Base-by-base conservation (phyloP, 768 basidiomycete genomes). In the Lactarius evosmus region DNA sequence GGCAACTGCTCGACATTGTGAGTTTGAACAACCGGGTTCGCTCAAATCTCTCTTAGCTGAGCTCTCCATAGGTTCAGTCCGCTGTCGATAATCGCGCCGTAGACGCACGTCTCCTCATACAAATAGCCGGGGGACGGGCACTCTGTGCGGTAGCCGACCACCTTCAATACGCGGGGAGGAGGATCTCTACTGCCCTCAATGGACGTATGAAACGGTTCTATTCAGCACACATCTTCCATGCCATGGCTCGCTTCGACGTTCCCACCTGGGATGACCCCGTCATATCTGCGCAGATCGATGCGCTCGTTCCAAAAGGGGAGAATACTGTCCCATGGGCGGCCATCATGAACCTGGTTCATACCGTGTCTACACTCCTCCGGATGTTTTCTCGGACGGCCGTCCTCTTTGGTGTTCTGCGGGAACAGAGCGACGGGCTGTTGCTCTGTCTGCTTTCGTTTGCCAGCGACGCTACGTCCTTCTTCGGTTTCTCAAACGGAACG, bases 191-290 rank as follows among this genome's bases (percentile, higher is more conserved):
- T 8, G 85, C 83, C 0, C 79, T 91, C 61, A 83, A 85, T 67
- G 71, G 72, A n/a, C 78, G 83, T 36, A 85, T 91, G 69, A 84
- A 83, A 67, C 80, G 77, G 62, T 80, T 81, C 71, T 91, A 87
- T 70, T 78, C 86, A 2, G 72, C 82, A 12, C 86, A 85, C 65
- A 82, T 83, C 60, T 91, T 90, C 72, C 78, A 77, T 25, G 85
- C 87, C 11, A 80, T 87, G 72, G 83, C 83, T 30, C 82, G 90
- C 11, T 80, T 93, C 50, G 90, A 93, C 72, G 79, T 91, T 1
- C 88, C 89, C 3, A 90, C 90, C 0, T 91, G 83, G 65, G 82
- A 86, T 57, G 87, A 91, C 72, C 79, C 86, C 7, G 80, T 80
- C 5, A 77, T 91, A 8, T 84, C 86, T 67, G 77, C 82, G 29